Conservation (phyloP, 2,329 filamentous ascomycete species). For the Penicillium sp. region DNA sequence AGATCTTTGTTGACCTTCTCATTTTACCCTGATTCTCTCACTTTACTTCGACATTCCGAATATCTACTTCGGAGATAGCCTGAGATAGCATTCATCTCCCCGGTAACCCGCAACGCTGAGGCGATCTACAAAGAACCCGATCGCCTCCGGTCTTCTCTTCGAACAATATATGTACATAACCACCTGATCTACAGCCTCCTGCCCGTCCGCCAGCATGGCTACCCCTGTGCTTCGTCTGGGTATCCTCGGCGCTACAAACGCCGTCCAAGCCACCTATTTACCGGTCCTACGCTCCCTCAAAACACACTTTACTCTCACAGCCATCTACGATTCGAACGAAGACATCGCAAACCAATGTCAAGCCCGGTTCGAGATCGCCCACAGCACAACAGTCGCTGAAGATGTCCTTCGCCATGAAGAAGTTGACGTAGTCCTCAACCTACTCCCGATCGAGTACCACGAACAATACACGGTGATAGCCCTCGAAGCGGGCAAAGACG, state of each 20-base stretch:
- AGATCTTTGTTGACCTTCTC: neutral
- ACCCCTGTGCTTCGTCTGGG: slow-evolving; percentile 32
- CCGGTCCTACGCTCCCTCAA: slow-evolving; percentile 49
- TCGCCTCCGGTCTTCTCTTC: neutral
- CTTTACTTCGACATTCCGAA: neutral
- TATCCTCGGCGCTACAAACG: slow-evolving; percentile 42
- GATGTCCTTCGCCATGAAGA: slow-evolving; percentile 51
- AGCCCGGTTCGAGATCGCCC: slow-evolving; percentile 19
- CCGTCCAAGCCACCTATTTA: slow-evolving; percentile 56
- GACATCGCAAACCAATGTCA: slow-evolving; percentile 9
- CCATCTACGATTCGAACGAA: slow-evolving; percentile 49
- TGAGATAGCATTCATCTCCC: neutral
- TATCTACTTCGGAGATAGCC: neutral
- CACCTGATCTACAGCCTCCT: neutral
- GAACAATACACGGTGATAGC: slow-evolving; percentile 53
- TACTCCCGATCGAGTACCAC: slow-evolving; percentile 59
- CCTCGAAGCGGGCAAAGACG: slow-evolving; percentile 55
- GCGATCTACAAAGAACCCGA: neutral
- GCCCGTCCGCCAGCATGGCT: slow-evolving; percentile 16
- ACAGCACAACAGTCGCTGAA: slow-evolving; percentile 38
- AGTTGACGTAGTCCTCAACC: slow-evolving; percentile 49
- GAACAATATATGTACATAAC: neutral
- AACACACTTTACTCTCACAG: slow-evolving; percentile 46
- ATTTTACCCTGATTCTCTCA: neutral
- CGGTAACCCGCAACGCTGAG: neutral